Conservation (phyloP, 768 basidiomycete genomes). For the Xerocomellus amylosporus region DNA sequence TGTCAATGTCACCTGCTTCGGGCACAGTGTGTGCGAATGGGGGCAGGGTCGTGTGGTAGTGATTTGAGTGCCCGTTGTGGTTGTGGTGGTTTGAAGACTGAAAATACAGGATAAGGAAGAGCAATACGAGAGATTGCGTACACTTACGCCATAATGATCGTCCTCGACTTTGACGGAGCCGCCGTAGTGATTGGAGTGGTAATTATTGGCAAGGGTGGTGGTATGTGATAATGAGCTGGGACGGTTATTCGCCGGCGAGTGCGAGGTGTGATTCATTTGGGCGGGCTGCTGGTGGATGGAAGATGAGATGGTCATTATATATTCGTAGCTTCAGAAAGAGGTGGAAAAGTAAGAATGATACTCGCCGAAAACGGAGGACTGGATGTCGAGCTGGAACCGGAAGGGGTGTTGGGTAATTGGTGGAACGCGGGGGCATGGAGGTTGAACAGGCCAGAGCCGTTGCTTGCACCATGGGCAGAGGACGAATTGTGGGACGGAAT, state of each 20-base stretch:
- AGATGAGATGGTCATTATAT: slow-evolving; percentile 47
- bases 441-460: slow-evolving; percentile 46
- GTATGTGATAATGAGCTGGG: slow-evolving; percentile 41
- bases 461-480: slow-evolving; percentile 38
- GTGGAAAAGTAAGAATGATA: slow-evolving; percentile 46
- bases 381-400: slow-evolving; percentile 68
- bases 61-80: slow-evolving; percentile 36
- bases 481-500: slow-evolving; percentile 39
- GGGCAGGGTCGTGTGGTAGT: slow-evolving; percentile 44
- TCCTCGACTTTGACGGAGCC: slow-evolving; percentile 66
- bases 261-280: slow-evolving; percentile 59
- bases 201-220: slow-evolving; percentile 37
- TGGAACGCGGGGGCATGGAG: slow-evolving; percentile 57
- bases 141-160: slow-evolving; percentile 53
- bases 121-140: slow-evolving; percentile 2
- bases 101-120: neutral
- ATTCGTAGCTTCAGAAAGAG: slow-evolving; percentile 41
- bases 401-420: slow-evolving; percentile 65
- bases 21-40: slow-evolving; percentile 45
- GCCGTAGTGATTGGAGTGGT: slow-evolving; percentile 48
- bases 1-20: slow-evolving; percentile 47
- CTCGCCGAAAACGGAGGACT: slow-evolving; percentile 88
- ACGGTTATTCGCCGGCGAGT: slow-evolving; percentile 49
- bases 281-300: slow-evolving; percentile 56
- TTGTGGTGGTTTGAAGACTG: slow-evolving; percentile 33